A percentile compares a stretch with the other conserved stretches of the same genome.
phyloP scores from a whole-genome alignment of 257 asterid genomes.

The Salvia hispanica region DNA sequence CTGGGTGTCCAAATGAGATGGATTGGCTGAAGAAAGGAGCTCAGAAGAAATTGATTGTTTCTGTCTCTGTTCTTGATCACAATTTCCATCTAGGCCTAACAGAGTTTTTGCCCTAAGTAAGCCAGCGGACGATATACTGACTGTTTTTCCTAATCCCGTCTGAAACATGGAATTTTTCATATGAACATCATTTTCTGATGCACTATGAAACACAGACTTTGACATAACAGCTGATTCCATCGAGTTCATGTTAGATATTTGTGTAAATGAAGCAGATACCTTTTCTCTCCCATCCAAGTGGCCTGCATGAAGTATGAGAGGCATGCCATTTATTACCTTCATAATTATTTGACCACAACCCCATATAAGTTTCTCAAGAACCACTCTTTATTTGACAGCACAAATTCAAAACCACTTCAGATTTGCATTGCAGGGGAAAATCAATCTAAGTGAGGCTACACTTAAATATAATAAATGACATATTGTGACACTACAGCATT shows the following conservation, averaged over 20 bases:
- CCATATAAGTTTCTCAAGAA: neutral
- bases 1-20: slow-evolving; percentile 34
- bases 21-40: slow-evolving; percentile 34
- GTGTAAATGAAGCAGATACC: slow-evolving; percentile 39
- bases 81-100: slow-evolving; percentile 63
- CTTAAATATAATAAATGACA: neutral
- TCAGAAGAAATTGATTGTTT: slow-evolving; percentile 38
- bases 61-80: slow-evolving; percentile 40
- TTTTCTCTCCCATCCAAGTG: slow-evolving; percentile 39
- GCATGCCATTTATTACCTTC: slow-evolving; percentile 13
- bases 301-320: slow-evolving; percentile 48
- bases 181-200: slow-evolving; percentile 30
- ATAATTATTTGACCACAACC: neutral
- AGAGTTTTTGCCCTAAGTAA: slow-evolving; percentile 74
- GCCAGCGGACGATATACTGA: slow-evolving; percentile 71
- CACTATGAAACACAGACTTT: slow-evolving; percentile 36
- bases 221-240: slow-evolving; percentile 34
- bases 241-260: slow-evolving; percentile 30
- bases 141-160: slow-evolving; percentile 78
- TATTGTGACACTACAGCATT: slow-evolving; percentile 1
- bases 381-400: slow-evolving; percentile 6
- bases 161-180: slow-evolving; percentile 57
- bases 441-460: neutral
- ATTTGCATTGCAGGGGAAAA: neutral
- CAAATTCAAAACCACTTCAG: neutral